Evolutionary conservation across 257 asterid genomes (phyloP).

Genomic region (Salvia miltiorrhiza): DNA sequence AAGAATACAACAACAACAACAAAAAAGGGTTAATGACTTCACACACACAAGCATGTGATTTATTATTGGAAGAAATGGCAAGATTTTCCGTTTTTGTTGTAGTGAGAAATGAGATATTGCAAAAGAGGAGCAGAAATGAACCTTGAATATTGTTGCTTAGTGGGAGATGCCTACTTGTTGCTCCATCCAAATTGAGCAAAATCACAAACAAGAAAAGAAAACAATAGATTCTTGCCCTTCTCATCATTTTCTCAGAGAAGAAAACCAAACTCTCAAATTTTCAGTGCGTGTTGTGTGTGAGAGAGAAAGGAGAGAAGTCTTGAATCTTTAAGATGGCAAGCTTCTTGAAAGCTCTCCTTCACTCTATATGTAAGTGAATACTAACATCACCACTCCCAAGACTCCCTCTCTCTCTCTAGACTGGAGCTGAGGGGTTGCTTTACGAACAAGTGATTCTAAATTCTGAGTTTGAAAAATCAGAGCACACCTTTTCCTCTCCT

Average conservation of each 20-base stretch:
- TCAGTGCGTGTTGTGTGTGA: background rate
- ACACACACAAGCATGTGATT: background rate
- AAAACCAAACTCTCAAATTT: constrained; percentile 21
- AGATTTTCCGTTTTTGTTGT: background rate
- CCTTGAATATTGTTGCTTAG: constrained; percentile 16
- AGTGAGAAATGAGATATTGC: background rate
- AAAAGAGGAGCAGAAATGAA: background rate
- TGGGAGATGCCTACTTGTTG: constrained; percentile 35
- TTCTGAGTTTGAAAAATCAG: background rate
- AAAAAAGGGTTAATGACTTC: background rate
- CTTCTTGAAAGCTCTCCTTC: background rate
- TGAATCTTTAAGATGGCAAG: background rate
- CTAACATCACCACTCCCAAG: background rate
- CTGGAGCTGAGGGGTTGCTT: constrained; percentile 34
- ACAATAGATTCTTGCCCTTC: constrained; percentile 33
- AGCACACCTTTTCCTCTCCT: constrained; percentile 10
- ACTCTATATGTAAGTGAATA: background rate
- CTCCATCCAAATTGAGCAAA: constrained; percentile 34
- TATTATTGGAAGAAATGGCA: background rate
- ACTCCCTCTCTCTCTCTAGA: background rate
- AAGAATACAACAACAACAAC: no score
- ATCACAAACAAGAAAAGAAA: constrained; percentile 30
- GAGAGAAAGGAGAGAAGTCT: background rate
- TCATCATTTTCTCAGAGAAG: constrained; percentile 11
- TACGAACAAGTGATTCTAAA: constrained; percentile 50